Base-by-base conservation (phyloP, 2,329 filamentous ascomycete genomes). In the Phoma sp. region DNA sequence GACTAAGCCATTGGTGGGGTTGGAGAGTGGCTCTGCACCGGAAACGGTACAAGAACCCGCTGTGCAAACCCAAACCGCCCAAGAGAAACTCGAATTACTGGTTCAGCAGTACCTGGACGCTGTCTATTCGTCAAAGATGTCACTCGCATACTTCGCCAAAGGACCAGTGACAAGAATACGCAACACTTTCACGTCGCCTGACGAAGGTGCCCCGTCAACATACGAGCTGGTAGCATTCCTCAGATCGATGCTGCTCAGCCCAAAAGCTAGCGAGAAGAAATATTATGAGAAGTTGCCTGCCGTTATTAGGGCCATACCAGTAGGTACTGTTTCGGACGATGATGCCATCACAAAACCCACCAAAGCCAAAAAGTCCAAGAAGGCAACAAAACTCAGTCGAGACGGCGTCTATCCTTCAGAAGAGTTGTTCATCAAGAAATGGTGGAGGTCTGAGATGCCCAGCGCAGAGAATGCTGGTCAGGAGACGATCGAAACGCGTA, bases 81-180 rank as follows among this genome's bases (percentile, higher is more conserved):
- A 74, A 45, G 69, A 78, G 30, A 66, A 78, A 80, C 85, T 75
- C 86, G 87, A 51, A 83, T 85, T 57, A 5, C 53, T 73, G 14
- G 60, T 69, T 2, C 67, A 69, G 20, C 67, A 76, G 39, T 76
- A 76, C 53, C 66, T 81, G 17, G 77, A 81, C 12, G 73, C 77
- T 26, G 62, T 82, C 58, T 81, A 83, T 69, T 62, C 77, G 10
- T 76, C 71, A 7, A 76, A 90, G 82, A 90, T 89, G 28, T 91
- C 90, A 3, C 77, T 93, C 51, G 90, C 90, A 53, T 95, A 93
- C 73, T 93, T 93, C 74, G 88, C 88, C 17, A 95, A 95, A 77
- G 91, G 90, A 0, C 89, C 91, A 1, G 77, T 95, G 17, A 91
- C 90, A 37, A 83, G 90, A 62, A 87, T 89, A 38, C 84, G 90